Conservation (phyloP, 2,329 filamentous ascomycete genomes). For the Endothia cerciana region DNA sequence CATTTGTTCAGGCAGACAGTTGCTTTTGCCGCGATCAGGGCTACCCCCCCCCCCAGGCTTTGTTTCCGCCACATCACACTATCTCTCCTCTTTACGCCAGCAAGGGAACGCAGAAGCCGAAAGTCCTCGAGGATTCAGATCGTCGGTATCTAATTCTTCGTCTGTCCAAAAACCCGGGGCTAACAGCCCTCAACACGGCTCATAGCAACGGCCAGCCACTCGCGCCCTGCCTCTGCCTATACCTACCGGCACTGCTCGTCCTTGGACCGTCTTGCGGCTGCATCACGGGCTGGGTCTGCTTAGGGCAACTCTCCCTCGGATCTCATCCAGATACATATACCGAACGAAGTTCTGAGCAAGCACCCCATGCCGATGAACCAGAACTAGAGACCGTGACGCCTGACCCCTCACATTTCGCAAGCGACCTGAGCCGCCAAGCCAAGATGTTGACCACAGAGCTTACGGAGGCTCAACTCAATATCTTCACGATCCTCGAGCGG, state of each 20-base stretch:
- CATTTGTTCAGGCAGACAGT: background rate
- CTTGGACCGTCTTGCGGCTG: background rate
- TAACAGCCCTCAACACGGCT: background rate
- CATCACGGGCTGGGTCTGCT: background rate
- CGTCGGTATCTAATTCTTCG: background rate
- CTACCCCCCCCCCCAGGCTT: background rate
- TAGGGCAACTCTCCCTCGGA: background rate
- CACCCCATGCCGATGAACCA: background rate
- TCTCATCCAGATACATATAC: background rate
- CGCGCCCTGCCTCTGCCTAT: too few species aligned
- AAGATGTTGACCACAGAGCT: slow-evolving; percentile 21
- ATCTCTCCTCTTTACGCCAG: background rate
- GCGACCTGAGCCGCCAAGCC: background rate
- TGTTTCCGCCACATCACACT: background rate
- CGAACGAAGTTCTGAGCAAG: background rate
- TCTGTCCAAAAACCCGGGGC: background rate
- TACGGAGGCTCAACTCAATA: slow-evolving; percentile 47
- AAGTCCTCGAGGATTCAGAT: background rate
- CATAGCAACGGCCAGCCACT: background rate
- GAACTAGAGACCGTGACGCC: background rate
- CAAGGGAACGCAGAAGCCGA: background rate
- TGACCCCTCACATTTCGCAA: background rate
- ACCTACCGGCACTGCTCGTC: too few species aligned
- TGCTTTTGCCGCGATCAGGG: background rate
- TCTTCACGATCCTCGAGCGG: slow-evolving; percentile 67